Evolutionary conservation across 1,284 basidiomycete species (phyloP), one percentile per base, ranked within the genome.

Genomic region (Tylopilus sp.): DNA sequence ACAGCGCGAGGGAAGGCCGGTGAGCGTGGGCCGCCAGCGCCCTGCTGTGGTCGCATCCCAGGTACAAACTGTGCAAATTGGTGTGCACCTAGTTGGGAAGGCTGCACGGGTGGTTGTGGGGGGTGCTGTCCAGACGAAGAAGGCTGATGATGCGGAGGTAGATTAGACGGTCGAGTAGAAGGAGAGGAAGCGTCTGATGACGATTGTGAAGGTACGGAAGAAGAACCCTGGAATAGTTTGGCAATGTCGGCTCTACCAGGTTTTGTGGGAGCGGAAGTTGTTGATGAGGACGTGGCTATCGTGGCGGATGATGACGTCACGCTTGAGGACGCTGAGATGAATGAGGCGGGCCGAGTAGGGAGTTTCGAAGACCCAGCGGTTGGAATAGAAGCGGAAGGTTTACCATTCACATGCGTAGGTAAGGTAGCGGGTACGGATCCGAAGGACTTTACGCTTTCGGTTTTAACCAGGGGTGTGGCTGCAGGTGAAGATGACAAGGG

Each of bases 391-490:
- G 58, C 58, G 46, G 44, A 52, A 39, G 68, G 59, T 67, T 82
- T 84, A 54, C 82, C 82, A 67, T 84, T 84, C 48, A 77, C 69
- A 65, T 77, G 74, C 49, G 70, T 67, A 21, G 68, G 55, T 7
- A 73, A 70, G 18, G 61, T 55, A 47, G 59, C 61, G 26, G 64
- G 80, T 40, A 91, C 80, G 18, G 84, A 76, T 61, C 90, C 88
- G 68, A 92, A 92, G 35, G 85, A 80, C 68, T 84, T 88, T 61
- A 91, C 83, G 56, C 75, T 79, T 62, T 89, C 86, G 51, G 78
- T 71, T 72, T 82, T 85, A 59, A 82, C 74, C 46, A 78, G 68
- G 38, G 86, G 82, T 37, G 77, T 75, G 46, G 78, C 67, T 46
- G 82, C 81, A 36, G 87, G 82, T 30, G 84, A 84, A 44, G 84